A percentile compares a stretch with the other conserved stretches of the same genome.
Evolutionary conservation across 768 basidiomycete species (phyloP).

Genomic region (Boletus coccyginus): DNA sequence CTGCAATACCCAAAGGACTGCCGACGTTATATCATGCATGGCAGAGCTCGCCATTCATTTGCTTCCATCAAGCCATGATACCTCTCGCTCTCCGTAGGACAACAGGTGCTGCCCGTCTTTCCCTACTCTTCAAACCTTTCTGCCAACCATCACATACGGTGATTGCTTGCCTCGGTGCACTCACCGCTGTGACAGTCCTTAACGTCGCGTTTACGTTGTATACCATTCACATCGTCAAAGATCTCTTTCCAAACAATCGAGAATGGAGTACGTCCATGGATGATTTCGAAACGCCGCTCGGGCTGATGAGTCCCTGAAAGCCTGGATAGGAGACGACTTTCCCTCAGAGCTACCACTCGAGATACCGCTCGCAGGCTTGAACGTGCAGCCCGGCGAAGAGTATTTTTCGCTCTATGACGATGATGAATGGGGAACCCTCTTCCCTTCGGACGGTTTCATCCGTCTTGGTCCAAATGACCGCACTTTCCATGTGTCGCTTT

Average conservation of each 20-base stretch:
- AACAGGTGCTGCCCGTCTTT: background rate
- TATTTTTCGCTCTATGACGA: conserved; percentile 34
- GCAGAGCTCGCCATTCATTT: too few species aligned
- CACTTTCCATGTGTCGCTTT: conserved; percentile 37
- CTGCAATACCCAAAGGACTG: too few species aligned
- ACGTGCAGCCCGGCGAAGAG: conserved; percentile 20
- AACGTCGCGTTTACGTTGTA: conserved; percentile 22
- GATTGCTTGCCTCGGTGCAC: conserved; percentile 17
- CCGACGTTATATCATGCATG: too few species aligned
- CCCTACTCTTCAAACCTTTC: background rate
- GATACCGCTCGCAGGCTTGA: conserved; percentile 29
- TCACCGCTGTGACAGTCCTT: conserved; percentile 20
- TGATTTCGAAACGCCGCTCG: background rate
- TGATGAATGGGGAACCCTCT: conserved; percentile 36
- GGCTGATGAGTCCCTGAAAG: conserved; percentile 2
- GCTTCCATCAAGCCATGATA: conserved; percentile 1
- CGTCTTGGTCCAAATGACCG: conserved; percentile 34
- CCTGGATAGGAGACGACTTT: conserved; percentile 30
- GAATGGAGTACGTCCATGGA: conserved; percentile 21
- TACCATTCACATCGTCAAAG: conserved; percentile 11
- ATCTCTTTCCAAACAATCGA: conserved; percentile 14
- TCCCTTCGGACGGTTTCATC: conserved; percentile 33
- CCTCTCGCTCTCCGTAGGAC: too few species aligned
- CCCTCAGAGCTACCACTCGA: conserved; percentile 32
- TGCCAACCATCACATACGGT: background rate